Percentiles rank a stretch among this genome's conserved stretches.
phyloP scores from a whole-genome alignment of 2,329 filamentous ascomycete genomes.

The Escovopsis weberi region DNA sequence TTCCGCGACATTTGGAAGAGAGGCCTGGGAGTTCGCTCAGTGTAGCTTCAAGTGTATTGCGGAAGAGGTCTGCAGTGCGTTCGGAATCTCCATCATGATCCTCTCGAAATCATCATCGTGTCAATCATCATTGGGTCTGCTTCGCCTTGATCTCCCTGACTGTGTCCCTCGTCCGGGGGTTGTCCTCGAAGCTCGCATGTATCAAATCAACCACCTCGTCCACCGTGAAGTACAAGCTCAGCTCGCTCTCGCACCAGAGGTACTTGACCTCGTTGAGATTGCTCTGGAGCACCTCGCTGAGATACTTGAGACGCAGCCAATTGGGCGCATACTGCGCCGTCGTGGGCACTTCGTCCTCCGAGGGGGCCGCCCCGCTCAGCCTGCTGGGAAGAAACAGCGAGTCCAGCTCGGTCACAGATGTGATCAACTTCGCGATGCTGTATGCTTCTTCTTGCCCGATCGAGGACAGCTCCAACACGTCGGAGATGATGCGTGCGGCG shows the following conservation, averaged over 20 bases:
- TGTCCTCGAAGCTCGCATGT: constrained; percentile 49
- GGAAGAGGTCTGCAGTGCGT: no score
- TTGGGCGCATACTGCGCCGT: constrained; percentile 46
- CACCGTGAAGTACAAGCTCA: constrained; percentile 47
- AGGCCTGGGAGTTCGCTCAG: no score
- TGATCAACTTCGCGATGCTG: constrained; percentile 43
- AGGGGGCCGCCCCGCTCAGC: constrained; percentile 11
- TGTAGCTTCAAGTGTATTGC: no score
- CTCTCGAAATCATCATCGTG: no score
- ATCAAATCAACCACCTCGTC: constrained; percentile 50
- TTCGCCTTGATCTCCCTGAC: constrained; percentile 42
- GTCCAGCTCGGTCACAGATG: constrained; percentile 41
- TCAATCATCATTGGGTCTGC: constrained; percentile 13
- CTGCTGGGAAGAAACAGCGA: constrained; percentile 41
- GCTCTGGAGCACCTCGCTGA: constrained; percentile 50
- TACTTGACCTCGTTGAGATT: constrained; percentile 49
- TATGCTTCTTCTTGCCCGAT: constrained; percentile 52
- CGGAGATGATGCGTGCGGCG: constrained; percentile 42
- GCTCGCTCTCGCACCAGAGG: constrained; percentile 51
- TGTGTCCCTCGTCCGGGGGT: constrained; percentile 41
- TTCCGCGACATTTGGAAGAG: no score
- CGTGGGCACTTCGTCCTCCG: constrained; percentile 30
- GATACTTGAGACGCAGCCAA: constrained; percentile 50
- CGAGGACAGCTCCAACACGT: constrained; percentile 46
- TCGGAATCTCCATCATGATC: no score